Percentiles rank a stretch among this genome's conserved stretches.
These are phyloP conservation scores for Saccharomyces hybrid DNA, from an alignment of 1,139 yeast genomes.

Conservation along the genomic window DNA sequence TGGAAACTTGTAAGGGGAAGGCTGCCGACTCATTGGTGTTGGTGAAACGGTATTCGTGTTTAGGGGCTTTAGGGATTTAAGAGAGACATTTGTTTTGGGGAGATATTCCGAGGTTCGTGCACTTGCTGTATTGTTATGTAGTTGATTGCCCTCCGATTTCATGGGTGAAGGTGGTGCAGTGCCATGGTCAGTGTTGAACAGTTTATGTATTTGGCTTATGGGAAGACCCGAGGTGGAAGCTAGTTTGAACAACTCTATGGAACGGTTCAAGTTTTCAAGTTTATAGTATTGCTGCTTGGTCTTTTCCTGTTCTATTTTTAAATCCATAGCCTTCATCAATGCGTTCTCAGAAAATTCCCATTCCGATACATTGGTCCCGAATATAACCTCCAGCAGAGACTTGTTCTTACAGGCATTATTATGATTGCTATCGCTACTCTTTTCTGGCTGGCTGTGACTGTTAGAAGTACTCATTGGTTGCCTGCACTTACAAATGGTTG, in stretches of 20 bases:
- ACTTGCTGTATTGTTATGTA: background rate
- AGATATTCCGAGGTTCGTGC: background rate
- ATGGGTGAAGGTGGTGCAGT: background rate
- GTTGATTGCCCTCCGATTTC: background rate
- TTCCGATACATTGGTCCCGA: conserved; percentile 19
- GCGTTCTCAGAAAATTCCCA: conserved; percentile 52
- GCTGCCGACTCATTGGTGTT: conserved; percentile 10
- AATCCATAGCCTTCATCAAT: conserved; percentile 51
- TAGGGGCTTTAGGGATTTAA: conserved; percentile 1
- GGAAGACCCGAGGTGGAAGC: conserved; percentile 67
- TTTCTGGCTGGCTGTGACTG: background rate
- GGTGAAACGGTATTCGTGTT: conserved; percentile 8
- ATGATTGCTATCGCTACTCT: background rate
- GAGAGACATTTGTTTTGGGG: background rate
- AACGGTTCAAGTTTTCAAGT: conserved; percentile 54
- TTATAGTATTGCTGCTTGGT: conserved; percentile 77
- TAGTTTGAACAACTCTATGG: conserved; percentile 53
- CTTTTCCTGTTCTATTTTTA: conserved; percentile 70
- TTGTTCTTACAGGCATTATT: background rate
- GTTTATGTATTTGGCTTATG: conserved; percentile 52
- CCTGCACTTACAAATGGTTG: background rate
- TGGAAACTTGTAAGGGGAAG: conserved; percentile 22
- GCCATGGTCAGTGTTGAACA: conserved; percentile 38
- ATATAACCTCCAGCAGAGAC: conserved; percentile 12
- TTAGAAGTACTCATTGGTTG: background rate